These are phyloP conservation scores for Isabelozyma heimii DNA, from an alignment of 805 yeast species.

Conservation along the genomic window DNA sequence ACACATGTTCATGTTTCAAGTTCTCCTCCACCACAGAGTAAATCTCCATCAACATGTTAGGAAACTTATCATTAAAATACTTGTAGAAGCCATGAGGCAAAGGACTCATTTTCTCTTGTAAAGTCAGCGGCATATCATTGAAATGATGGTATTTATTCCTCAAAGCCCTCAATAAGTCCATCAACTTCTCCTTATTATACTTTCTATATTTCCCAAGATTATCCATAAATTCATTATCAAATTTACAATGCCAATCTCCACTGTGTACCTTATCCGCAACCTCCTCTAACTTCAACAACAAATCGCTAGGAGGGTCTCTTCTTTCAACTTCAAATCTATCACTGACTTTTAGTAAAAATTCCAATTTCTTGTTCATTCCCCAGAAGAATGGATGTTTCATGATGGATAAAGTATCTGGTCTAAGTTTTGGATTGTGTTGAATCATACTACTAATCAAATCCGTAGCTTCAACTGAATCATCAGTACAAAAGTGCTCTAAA, in stretches of 20 bases:
- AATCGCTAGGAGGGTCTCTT: slow-evolving; percentile 71
- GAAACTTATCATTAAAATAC: slow-evolving; percentile 75
- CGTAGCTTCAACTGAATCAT: slow-evolving; percentile 59
- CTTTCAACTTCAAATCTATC: slow-evolving; percentile 87
- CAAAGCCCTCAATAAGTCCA: slow-evolving; percentile 85
- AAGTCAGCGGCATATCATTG: slow-evolving; percentile 75
- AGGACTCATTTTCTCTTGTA: slow-evolving; percentile 68
- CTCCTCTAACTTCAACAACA: slow-evolving; percentile 55
- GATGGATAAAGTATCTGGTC: slow-evolving; percentile 71
- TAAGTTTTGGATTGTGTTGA: slow-evolving; percentile 53
- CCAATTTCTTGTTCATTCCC: slow-evolving; percentile 69
- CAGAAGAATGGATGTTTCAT: slow-evolving; percentile 89
- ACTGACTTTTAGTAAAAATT: slow-evolving; percentile 80
- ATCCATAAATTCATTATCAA: slow-evolving; percentile 71
- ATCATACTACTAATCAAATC: slow-evolving; percentile 78
- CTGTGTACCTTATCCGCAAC: slow-evolving; percentile 48
- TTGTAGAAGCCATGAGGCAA: slow-evolving; percentile 81
- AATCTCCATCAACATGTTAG: slow-evolving; percentile 71
- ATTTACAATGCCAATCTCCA: slow-evolving; percentile 73
- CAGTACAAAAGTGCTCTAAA: slow-evolving; percentile 40
- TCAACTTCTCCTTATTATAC: slow-evolving; percentile 71
- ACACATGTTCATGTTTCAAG: slow-evolving; percentile 61
- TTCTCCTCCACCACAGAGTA: slow-evolving; percentile 60
- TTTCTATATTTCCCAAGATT: slow-evolving; percentile 90
- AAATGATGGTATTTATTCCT: slow-evolving; percentile 94